Conservation (phyloP, 148 eudicot genomes). For the Vaccinium vitisidaea region DNA sequence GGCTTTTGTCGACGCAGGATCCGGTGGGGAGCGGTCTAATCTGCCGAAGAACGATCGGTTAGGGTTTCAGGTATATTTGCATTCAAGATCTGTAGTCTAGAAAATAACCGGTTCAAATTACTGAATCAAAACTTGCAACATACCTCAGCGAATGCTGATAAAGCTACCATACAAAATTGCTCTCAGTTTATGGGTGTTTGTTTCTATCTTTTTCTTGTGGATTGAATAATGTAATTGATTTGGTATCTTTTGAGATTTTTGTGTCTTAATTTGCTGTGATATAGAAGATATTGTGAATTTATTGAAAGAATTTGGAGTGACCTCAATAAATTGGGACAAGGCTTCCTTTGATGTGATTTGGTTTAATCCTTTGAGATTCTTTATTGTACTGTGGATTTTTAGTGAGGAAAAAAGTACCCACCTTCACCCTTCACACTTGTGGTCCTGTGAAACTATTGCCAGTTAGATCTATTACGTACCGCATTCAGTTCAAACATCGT, state of each 20-base stretch:
- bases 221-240: neutral
- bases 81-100: neutral
- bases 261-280: neutral
- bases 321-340: neutral
- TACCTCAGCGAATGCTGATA: too few relatives aligned
- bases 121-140: too few relatives aligned
- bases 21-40: conserved; percentile 25
- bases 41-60: conserved; percentile 25
- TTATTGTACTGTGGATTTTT: neutral
- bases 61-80: conserved; percentile 61
- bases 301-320: neutral
- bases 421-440: neutral
- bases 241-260: neutral
- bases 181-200: too few relatives aligned
- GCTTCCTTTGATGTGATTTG: neutral
- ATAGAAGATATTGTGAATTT: neutral
- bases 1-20: neutral
- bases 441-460: conserved; percentile 2
- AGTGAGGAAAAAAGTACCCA: neutral
- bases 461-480: neutral
- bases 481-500: neutral
- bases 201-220: neutral
- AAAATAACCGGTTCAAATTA: neutral
- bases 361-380: neutral
- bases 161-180: too few relatives aligned